Conservation (phyloP, 179 eudicot species). For the Amaranthus tricolor region DNA sequence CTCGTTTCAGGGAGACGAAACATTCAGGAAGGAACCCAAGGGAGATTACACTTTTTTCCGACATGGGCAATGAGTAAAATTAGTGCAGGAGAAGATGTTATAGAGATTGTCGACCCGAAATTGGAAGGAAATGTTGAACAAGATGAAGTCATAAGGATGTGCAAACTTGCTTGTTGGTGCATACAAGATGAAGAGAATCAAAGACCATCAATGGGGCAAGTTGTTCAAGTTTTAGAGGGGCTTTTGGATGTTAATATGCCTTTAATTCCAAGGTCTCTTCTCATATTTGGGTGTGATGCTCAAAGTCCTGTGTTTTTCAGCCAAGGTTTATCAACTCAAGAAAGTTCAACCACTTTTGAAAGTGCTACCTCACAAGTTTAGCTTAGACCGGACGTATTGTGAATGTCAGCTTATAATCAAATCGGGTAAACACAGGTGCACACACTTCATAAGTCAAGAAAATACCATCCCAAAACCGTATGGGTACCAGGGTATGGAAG, state of each 20-base stretch:
- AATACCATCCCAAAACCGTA: too few species aligned
- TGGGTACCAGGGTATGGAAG: too few species aligned
- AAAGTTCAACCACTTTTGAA: too few species aligned
- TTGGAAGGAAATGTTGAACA: conserved; percentile 9
- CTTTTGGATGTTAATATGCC: conserved; percentile 45
- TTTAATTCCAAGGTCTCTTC: conserved; percentile 44
- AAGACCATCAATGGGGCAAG: conserved; percentile 50
- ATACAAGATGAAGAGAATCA: conserved; percentile 40
- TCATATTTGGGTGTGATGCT: conserved; percentile 15
- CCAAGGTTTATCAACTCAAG: too few species aligned
- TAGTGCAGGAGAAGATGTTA: not conserved
- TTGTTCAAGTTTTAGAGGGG: conserved; percentile 55
- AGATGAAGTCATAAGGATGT: conserved; percentile 35
- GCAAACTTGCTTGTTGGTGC: conserved; percentile 23
- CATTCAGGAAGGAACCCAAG: not conserved
- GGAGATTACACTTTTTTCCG: not conserved
- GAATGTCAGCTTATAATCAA: too few species aligned
- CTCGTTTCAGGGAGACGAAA: conserved; percentile 13
- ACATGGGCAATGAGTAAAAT: conserved; percentile 2
- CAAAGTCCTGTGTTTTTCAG: too few species aligned
- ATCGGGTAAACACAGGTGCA: too few species aligned
- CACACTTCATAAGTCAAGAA: too few species aligned
- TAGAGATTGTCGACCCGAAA: not conserved
- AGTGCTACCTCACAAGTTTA: too few species aligned
- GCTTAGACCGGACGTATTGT: too few species aligned